Conservation (phyloP, 1,284 basidiomycete species). For the Ganoderma multipileum region DNA sequence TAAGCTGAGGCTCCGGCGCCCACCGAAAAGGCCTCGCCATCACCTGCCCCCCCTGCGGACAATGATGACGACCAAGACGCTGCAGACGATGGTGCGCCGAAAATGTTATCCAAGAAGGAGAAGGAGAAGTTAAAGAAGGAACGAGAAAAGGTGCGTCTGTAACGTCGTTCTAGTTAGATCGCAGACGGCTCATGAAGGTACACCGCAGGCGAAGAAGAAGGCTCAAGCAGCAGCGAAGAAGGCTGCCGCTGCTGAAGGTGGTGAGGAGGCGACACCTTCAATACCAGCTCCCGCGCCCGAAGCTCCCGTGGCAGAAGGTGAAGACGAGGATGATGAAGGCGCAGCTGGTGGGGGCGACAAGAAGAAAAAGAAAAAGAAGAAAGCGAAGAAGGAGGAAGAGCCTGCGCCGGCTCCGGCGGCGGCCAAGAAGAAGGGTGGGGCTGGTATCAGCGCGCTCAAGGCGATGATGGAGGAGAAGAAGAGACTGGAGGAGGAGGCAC, state of each 20-base stretch:
- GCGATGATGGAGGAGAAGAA: constrained; percentile 93
- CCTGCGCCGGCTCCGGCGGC: constrained; percentile 48
- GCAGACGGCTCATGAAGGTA: neutral
- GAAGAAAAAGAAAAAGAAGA: constrained; percentile 93
- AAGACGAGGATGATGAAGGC: constrained; percentile 59
- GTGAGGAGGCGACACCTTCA: constrained; percentile 37
- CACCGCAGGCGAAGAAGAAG: constrained; percentile 89
- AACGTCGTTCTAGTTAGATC: neutral
- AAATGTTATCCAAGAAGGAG: constrained; percentile 88
- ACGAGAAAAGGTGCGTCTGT: constrained; percentile 79
- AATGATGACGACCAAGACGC: constrained; percentile 44
- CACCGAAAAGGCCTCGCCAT: constrained; percentile 34
- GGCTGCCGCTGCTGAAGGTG: constrained; percentile 45
- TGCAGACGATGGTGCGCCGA: constrained; percentile 51
- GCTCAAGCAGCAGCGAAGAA: constrained; percentile 91
- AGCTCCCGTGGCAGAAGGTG: constrained; percentile 42
- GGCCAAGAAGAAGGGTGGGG: constrained; percentile 72
- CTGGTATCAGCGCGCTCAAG: constrained; percentile 75
- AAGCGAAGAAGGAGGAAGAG: constrained; percentile 78
- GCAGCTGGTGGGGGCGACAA: constrained; percentile 61
- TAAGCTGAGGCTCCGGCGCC: constrained; percentile 17
- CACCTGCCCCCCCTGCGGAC: constrained; percentile 38
- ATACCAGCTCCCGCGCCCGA: constrained; percentile 34
- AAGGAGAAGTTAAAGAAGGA: constrained; percentile 96
- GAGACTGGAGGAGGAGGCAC: constrained; percentile 83